Evolutionary conservation across 345 rosid genomes (phyloP).

Genomic region (Salix koriyanagi): DNA sequence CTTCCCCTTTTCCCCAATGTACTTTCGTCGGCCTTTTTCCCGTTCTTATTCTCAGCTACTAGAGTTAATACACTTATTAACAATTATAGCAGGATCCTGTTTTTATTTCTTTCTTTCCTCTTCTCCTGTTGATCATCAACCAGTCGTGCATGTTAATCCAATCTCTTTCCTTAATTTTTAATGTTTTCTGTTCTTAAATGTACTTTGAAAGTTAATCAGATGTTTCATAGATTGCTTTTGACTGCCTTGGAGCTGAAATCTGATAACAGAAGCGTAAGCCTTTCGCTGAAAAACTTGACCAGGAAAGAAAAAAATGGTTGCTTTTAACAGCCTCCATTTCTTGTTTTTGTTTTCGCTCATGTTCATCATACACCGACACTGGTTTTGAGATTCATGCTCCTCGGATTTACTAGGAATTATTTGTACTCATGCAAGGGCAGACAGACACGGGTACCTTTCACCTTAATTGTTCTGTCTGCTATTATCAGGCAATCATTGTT

Average conservation of each 20-base stretch:
- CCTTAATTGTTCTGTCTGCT: not conserved
- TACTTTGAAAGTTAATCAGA: not conserved
- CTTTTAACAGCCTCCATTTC: not conserved
- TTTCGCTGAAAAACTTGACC: not conserved
- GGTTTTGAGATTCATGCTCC: not conserved
- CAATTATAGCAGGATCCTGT: slow-evolving; percentile 14
- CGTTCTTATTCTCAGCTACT: slow-evolving; percentile 4
- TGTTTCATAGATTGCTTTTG: not conserved
- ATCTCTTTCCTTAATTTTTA: not conserved
- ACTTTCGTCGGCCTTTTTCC: slow-evolving; percentile 3
- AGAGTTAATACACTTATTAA: slow-evolving; percentile 15
- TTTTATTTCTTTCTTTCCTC: not conserved
- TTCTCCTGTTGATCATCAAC: slow-evolving; percentile 8
- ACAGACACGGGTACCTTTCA: not conserved
- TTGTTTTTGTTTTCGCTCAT: not conserved
- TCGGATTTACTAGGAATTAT: not conserved
- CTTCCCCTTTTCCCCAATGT: not conserved
- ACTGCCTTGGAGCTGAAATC: not conserved
- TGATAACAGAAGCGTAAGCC: not conserved
- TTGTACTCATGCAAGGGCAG: not conserved
- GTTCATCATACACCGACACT: not conserved
- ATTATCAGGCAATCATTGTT: not conserved
- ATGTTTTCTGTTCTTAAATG: not conserved
- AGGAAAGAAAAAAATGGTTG: not conserved
- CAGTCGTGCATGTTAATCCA: not conserved